Percentiles rank a stretch among this genome's conserved stretches.
These are phyloP conservation scores for Trichosporon asahii DNA, from an alignment of 1,284 basidiomycete species.

Conservation along the genomic window DNA sequence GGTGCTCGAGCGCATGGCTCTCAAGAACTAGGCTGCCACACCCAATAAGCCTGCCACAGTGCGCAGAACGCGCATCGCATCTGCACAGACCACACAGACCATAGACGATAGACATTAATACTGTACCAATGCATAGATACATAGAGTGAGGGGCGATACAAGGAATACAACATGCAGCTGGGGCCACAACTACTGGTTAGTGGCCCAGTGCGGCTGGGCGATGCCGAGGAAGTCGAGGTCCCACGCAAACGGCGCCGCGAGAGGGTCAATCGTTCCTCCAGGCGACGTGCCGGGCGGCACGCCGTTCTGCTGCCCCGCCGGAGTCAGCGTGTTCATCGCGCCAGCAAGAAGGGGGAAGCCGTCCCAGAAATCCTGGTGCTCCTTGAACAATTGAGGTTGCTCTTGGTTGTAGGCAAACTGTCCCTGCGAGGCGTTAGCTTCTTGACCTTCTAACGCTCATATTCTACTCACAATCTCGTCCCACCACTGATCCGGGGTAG, in stretches of 20 bases:
- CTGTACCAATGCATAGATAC: not conserved
- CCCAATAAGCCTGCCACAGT: not conserved
- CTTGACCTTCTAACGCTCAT: too few species aligned
- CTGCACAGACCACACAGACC: not conserved
- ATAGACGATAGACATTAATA: not conserved
- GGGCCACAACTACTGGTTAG: not conserved
- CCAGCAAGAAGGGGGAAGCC: constrained; percentile 25
- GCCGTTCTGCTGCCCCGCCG: constrained; percentile 6
- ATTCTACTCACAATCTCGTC: constrained; percentile 24
- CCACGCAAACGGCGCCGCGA: constrained; percentile 14
- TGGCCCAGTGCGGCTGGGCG: constrained; percentile 3
- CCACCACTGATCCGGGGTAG: constrained; percentile 27
- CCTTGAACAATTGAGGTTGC: constrained; percentile 20
- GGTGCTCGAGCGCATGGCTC: not conserved
- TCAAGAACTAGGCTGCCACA: not conserved
- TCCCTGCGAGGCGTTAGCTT: constrained; percentile 14
- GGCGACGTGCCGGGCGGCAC: not conserved
- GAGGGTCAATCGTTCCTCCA: not conserved
- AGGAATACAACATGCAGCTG: not conserved
- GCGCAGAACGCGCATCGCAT: not conserved
- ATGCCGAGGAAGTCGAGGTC: constrained; percentile 18
- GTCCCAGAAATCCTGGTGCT: constrained; percentile 27
- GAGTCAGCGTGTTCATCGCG: constrained; percentile 22
- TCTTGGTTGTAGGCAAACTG: constrained; percentile 25
- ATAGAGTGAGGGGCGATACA: not conserved